Conservation (phyloP, 768 basidiomycete species). For the Suillus plorans region DNA sequence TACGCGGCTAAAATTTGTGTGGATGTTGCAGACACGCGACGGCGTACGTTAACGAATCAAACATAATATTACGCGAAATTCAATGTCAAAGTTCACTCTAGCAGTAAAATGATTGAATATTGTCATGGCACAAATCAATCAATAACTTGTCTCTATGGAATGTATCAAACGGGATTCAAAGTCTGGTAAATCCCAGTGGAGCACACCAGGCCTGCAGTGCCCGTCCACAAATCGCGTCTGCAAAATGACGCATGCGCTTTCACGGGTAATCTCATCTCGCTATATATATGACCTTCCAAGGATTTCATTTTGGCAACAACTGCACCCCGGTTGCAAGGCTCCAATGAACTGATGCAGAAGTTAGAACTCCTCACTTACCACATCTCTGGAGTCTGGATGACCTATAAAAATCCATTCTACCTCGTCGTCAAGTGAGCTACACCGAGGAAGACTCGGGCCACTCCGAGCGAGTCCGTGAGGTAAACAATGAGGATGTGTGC, state of each 20-base stretch:
- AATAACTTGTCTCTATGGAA: not conserved
- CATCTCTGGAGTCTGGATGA: not conserved
- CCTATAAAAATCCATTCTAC: not conserved
- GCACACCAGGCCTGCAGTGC: not conserved
- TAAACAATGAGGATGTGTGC: not conserved
- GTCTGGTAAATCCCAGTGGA: not conserved
- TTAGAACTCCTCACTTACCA: not conserved
- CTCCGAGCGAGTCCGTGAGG: too few relatives aligned
- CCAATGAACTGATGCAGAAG: not conserved
- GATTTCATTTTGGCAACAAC: not conserved
- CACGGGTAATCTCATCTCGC: not conserved
- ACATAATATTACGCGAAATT: not conserved
- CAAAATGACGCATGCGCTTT: not conserved
- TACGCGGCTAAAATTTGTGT: not conserved
- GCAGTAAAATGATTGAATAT: not conserved
- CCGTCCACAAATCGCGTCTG: not conserved
- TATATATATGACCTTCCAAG: not conserved
- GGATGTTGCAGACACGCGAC: not conserved
- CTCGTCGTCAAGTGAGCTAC: not conserved
- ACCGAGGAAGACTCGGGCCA: not conserved
- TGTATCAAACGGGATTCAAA: not conserved
- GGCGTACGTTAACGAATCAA: not conserved
- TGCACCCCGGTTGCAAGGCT: not conserved
- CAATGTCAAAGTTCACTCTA: not conserved
- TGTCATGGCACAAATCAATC: not conserved